A percentile compares a stretch with the other conserved stretches of the same genome.
phyloP scores from a whole-genome alignment of 2,329 filamentous ascomycete species.

The Ceratocystis papillata region DNA sequence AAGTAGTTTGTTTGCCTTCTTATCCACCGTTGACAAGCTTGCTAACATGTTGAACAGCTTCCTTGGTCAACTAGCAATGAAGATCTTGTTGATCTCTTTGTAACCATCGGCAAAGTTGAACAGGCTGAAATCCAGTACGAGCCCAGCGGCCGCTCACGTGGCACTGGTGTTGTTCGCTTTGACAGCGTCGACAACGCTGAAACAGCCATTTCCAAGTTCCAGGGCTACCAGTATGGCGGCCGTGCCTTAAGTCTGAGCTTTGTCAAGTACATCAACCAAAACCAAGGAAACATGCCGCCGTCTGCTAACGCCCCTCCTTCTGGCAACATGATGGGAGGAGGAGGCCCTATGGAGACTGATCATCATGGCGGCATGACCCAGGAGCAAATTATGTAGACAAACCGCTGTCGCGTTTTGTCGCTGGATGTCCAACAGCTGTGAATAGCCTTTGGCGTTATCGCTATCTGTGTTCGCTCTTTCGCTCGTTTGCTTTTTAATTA shows the following conservation, averaged over 20 bases:
- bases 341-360: slow-evolving; percentile 69
- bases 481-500: slow-evolving; percentile 9
- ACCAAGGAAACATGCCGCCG: slow-evolving; percentile 8
- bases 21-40: neutral
- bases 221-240: slow-evolving; percentile 92
- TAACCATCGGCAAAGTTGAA: slow-evolving; percentile 94
- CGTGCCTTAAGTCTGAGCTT: slow-evolving; percentile 86
- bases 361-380: slow-evolving; percentile 65
- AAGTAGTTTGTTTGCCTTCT: slow-evolving; percentile 36
- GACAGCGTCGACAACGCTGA: slow-evolving; percentile 73
- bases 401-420: neutral
- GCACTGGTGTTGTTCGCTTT: slow-evolving; percentile 94
- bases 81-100: slow-evolving; percentile 90
- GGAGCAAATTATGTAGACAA: slow-evolving; percentile 83
- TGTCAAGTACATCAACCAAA: slow-evolving; percentile 75
- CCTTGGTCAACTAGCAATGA: slow-evolving; percentile 99
- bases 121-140: slow-evolving; percentile 99
- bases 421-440: neutral
- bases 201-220: slow-evolving; percentile 92
- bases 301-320: slow-evolving; percentile 6
- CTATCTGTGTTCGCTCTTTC: slow-evolving; percentile 17
- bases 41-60: slow-evolving; percentile 46
- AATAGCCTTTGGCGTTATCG: neutral
- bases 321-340: slow-evolving; percentile 38
- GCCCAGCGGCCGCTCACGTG: slow-evolving; percentile 85